Conservation (phyloP, 306 rosid genomes). For the Vicia villosa region DNA sequence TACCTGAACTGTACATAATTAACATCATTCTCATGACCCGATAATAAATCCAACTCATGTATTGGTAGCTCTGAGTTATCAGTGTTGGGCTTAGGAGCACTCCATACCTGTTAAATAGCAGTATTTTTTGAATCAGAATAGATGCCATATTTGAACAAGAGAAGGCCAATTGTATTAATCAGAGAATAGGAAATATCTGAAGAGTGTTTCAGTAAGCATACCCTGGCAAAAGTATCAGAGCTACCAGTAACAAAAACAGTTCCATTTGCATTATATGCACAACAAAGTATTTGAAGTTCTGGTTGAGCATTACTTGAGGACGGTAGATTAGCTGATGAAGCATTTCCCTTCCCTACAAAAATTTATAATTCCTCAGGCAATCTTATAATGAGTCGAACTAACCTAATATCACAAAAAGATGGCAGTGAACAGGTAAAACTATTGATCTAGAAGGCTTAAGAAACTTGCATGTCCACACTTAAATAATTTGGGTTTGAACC, state of each 20-base stretch:
- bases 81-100: conserved; percentile 61
- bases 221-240: conserved; percentile 91
- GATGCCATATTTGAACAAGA: conserved; percentile 37
- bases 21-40: conserved; percentile 93
- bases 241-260: conserved; percentile 93
- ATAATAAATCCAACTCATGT: conserved; percentile 78
- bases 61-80: conserved; percentile 65
- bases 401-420: conserved; percentile 25
- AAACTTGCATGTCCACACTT: conserved; percentile 8
- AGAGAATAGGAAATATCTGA: conserved; percentile 36
- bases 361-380: conserved; percentile 33
- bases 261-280: conserved; percentile 88
- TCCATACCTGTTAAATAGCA: conserved; percentile 76
- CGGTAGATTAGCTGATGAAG: conserved; percentile 51
- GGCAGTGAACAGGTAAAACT: conserved; percentile 37
- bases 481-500: conserved; percentile 19
- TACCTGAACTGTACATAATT: conserved; percentile 94
- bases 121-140: conserved; percentile 34
- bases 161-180: conserved; percentile 25
- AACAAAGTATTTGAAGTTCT: conserved; percentile 78
- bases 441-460: conserved; percentile 37
- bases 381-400: conserved; percentile 29
- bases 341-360: conserved; percentile 74
- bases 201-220: conserved; percentile 39
- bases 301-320: conserved; percentile 66